Evolutionary conservation across 345 rosid genomes (phyloP), one percentile per base, ranked within the genome.

Genomic region (Dipteronia dyeriana): DNA sequence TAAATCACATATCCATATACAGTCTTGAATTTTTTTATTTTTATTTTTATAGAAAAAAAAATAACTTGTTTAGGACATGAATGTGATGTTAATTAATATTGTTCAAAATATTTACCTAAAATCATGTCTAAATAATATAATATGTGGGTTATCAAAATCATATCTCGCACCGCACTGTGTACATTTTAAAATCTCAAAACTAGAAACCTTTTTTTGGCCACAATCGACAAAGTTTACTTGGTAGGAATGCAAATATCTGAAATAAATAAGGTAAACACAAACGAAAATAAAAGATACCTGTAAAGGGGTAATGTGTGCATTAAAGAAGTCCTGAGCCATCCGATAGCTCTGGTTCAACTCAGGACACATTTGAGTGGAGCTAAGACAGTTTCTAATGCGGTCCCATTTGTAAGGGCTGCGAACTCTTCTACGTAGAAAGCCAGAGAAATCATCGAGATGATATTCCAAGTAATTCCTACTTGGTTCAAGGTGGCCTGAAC

Each of bases 311-410:
- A 94, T 86, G 68, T 59, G 94, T 68, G 97, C 92, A 72, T 88
- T 91, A 77, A 94, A 97, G 89, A 97, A 97, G 84, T 94, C 99
- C 53, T 78, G 95, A 81, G 98, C 94, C 90, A 84, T 85, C 66
- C 90, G 83, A 53, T 79, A 91, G 7, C 84, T 91, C 90, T 97
- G 99, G 61, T 89, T 90, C 69, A 97, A 41, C 85, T 94, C 96
- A 29, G 90, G 59, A 62, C 99, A 97, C 82, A 90, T 76, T 34
- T 70, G 78, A 7, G 91, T 88, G 5, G 92, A 83, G 78, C 89
- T 87, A 73, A 97, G 88, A 83, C 98, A 94, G 59, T 79, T 71
- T 75, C 91, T 87, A 2, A 97, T 88, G 54, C 86, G 65, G 73
- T 94, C 96, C 98, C 99, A 97, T 83, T 97, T 94, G 57, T 78